A percentile compares a stretch with the other conserved stretches of the same genome.
Evolutionary conservation across 1,284 basidiomycete species (phyloP).

Genomic region (Pulchroboletus neoregius): DNA sequence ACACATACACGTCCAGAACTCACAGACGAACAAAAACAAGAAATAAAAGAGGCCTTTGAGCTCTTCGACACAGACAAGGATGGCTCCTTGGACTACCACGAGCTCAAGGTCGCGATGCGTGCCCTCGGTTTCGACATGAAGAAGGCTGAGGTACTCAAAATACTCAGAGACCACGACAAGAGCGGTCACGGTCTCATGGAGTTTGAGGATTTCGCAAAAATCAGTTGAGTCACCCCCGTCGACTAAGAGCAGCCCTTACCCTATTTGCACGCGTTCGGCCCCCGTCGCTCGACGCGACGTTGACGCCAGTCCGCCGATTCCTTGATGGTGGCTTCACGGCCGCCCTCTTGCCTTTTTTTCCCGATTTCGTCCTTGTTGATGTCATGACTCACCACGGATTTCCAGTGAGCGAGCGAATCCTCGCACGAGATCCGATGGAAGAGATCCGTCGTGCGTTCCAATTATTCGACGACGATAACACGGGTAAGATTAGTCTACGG

Average conservation of each 20-base stretch:
- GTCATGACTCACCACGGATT: constrained; percentile 21
- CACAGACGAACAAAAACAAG: constrained; percentile 92
- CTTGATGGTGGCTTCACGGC: constrained; percentile 5
- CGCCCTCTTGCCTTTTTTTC: background rate
- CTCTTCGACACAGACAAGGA: constrained; percentile 99
- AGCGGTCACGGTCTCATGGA: constrained; percentile 89
- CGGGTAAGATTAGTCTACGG: constrained; percentile 89
- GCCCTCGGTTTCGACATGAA: constrained; percentile 97
- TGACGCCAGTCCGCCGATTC: background rate
- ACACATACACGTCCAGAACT: constrained; percentile 74
- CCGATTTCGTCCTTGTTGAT: constrained; percentile 1
- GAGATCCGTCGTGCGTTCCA: constrained; percentile 95
- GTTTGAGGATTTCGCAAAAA: constrained; percentile 91
- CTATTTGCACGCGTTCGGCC: background rate
- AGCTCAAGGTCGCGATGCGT: constrained; percentile 98
- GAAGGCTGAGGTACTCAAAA: constrained; percentile 96
- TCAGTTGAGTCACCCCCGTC: constrained; percentile 73
- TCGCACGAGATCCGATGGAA: constrained; percentile 92
- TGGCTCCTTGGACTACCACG: constrained; percentile 95
- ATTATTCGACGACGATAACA: constrained; percentile 94
- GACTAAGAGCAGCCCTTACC: background rate
- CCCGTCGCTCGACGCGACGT: constrained; percentile 8
- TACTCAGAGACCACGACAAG: constrained; percentile 91
- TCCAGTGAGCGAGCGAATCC: constrained; percentile 91
- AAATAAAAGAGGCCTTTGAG: constrained; percentile 99